Conservation (phyloP, 495 filamentous ascomycete species). For the Podospora comata region DNA sequence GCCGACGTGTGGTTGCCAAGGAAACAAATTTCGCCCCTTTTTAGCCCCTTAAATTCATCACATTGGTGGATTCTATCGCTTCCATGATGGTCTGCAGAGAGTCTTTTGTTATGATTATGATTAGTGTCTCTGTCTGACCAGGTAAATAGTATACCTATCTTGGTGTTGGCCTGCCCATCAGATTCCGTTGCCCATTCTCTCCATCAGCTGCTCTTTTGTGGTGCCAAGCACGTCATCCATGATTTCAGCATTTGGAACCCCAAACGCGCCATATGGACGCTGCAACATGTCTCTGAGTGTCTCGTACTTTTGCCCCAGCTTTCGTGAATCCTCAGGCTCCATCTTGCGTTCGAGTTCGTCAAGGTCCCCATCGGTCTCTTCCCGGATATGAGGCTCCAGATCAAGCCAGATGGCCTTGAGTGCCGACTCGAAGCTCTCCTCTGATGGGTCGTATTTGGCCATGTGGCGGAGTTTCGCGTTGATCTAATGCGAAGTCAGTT, state of each 20-base stretch:
- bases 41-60: neutral
- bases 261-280: constrained; percentile 28
- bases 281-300: constrained; percentile 31
- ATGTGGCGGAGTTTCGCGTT: constrained; percentile 31
- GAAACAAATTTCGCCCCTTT: neutral
- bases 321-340: constrained; percentile 23
- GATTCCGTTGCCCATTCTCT: neutral
- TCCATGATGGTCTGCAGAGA: too few species aligned
- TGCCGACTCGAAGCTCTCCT: constrained; percentile 25
- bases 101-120: too few species aligned
- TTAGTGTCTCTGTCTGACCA: too few species aligned
- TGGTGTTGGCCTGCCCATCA: neutral
- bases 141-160: too few species aligned
- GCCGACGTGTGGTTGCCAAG: neutral
- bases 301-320: constrained; percentile 28
- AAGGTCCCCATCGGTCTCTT: constrained; percentile 27
- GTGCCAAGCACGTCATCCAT: constrained; percentile 28
- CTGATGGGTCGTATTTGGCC: constrained; percentile 20
- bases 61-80: neutral
- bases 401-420: constrained; percentile 33
- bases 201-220: constrained; percentile 29
- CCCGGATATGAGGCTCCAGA: constrained; percentile 32
- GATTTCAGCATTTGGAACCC: constrained; percentile 23
- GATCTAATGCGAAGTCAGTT: constrained; percentile 16
- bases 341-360: constrained; percentile 25